Conservation (phyloP, 2,329 filamentous ascomycete genomes). For the Raffaelea ambrosiae region DNA sequence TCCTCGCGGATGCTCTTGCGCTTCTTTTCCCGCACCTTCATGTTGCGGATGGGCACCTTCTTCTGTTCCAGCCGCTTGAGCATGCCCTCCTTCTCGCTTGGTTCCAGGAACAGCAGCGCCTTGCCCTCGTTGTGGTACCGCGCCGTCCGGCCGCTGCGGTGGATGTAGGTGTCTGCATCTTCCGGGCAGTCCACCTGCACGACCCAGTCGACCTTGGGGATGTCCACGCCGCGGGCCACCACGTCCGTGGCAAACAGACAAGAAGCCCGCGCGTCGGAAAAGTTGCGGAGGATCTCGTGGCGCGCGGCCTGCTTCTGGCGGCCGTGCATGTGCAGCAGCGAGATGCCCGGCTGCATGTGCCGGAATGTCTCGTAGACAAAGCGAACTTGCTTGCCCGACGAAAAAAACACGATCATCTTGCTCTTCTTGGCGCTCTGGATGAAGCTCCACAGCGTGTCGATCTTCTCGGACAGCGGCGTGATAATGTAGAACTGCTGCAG, state of each 20-base stretch:
- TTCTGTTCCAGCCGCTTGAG: slow-evolving; percentile 74
- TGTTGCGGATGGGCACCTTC: slow-evolving; percentile 79
- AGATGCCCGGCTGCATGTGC: slow-evolving; percentile 88
- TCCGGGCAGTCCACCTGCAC: slow-evolving; percentile 98
- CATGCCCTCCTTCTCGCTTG: slow-evolving; percentile 90
- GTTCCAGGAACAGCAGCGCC: slow-evolving; percentile 85
- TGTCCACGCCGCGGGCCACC: slow-evolving; percentile 87
- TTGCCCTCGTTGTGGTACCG: slow-evolving; percentile 81
- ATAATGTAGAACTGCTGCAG: slow-evolving; percentile 89
- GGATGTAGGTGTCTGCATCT: slow-evolving; percentile 95
- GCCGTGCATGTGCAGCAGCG: slow-evolving; percentile 85
- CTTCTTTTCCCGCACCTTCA: slow-evolving; percentile 83
- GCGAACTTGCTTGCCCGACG: slow-evolving; percentile 90
- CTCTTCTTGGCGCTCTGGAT: slow-evolving; percentile 83
- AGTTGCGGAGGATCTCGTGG: slow-evolving; percentile 78
- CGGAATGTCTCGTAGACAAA: slow-evolving; percentile 93
- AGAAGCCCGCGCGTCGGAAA: slow-evolving; percentile 69
- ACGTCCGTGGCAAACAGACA: slow-evolving; percentile 96
- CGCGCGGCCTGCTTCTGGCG: slow-evolving; percentile 87
- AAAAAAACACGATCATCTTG: slow-evolving; percentile 93
- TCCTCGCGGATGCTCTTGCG: slow-evolving; percentile 78
- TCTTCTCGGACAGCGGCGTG: slow-evolving; percentile 76
- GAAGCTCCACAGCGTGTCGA: slow-evolving; percentile 89
- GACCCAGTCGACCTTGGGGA: slow-evolving; percentile 95
- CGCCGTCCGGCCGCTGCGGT: slow-evolving; percentile 90